Base-by-base conservation (phyloP, 2,329 filamentous ascomycete genomes). In the Paramyrothecium roridum region DNA sequence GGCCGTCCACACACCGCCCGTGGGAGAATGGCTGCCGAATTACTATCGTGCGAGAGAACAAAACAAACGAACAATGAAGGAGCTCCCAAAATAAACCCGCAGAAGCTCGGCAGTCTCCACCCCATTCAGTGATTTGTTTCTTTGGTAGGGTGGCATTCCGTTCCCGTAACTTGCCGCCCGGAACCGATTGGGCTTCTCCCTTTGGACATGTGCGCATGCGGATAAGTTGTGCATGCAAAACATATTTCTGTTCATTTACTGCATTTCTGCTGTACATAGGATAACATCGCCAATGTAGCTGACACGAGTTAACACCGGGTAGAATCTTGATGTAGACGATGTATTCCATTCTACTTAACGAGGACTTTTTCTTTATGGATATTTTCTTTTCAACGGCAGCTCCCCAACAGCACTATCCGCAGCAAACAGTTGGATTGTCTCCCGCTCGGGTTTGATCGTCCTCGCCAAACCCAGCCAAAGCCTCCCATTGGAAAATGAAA, bases 401-500 rank as follows among this genome's bases (percentile, higher is more conserved):
- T 43, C 37, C 37, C 37, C 16, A 43, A 17, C 37, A 30, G 26
- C 26, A 30, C 46, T 63, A 77, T 43, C 73, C 74, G 54, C 75
- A 77, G 60, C 74, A 77, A 12, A 77, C 65, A 2, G 73, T 76
- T 12, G 72, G 65, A 56, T 76, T 73, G 11, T 67, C 65, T 16
- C 70, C 59, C 7, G 71, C 73, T 40, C 68, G 73, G 3, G 71
- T 74, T 30, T 68, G 62, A 6, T 61, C 20, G 55, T 13, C 61
- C 56, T 16, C 61, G 16, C 63, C 67, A 55, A 62, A 72, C 67
- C 61, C 58, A 8, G 65, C 59, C 17, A 83, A 63, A 0, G 69
- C 73, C 67, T 89, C 87, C 88, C 89, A 93, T 30, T 85, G 82
- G 67, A 91, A 93, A 56, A 90, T 66, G 59, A 92, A 90, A 13